phyloP scores from a whole-genome alignment of 2,329 filamentous ascomycete genomes.

The Eutypa lata region DNA sequence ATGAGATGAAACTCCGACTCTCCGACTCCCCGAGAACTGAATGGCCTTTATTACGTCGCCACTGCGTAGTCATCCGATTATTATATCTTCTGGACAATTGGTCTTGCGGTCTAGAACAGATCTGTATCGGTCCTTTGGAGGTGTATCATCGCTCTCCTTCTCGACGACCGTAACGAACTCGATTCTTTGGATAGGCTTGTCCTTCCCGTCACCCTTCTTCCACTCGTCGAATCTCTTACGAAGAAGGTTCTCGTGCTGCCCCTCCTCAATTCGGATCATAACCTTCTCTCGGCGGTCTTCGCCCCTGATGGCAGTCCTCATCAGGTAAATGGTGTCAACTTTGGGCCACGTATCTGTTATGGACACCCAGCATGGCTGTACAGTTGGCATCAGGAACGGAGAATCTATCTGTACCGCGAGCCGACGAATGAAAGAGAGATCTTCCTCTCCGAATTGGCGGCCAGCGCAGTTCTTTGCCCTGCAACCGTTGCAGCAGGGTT shows the following conservation, averaged over 20 bases:
- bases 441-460: slow-evolving; percentile 20
- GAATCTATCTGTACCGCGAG: slow-evolving; percentile 28
- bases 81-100: slow-evolving; percentile 23
- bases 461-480: slow-evolving; percentile 25
- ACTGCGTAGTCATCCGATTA: slow-evolving; percentile 19
- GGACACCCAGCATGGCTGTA: slow-evolving; percentile 24
- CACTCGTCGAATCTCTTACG: slow-evolving; percentile 24
- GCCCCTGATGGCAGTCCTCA: slow-evolving; percentile 22
- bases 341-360: slow-evolving; percentile 25
- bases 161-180: slow-evolving; percentile 25
- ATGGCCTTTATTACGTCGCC: not conserved
- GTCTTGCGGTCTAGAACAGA: slow-evolving; percentile 20
- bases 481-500: slow-evolving; percentile 29
- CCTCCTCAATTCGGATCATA: slow-evolving; percentile 22
- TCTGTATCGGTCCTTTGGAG: slow-evolving; percentile 16
- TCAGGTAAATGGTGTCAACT: slow-evolving; percentile 27
- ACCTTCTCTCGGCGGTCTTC: slow-evolving; percentile 21
- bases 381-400: slow-evolving; percentile 7
- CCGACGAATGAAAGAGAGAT: slow-evolving; percentile 20
- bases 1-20: no score
- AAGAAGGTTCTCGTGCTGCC: slow-evolving; percentile 15
- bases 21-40: not conserved
- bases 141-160: slow-evolving; percentile 12
- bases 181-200: slow-evolving; percentile 13
- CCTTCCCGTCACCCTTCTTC: slow-evolving; percentile 23